phyloP scores from a whole-genome alignment of 106 monocot species.

The Dactylorhiza incarnata region DNA sequence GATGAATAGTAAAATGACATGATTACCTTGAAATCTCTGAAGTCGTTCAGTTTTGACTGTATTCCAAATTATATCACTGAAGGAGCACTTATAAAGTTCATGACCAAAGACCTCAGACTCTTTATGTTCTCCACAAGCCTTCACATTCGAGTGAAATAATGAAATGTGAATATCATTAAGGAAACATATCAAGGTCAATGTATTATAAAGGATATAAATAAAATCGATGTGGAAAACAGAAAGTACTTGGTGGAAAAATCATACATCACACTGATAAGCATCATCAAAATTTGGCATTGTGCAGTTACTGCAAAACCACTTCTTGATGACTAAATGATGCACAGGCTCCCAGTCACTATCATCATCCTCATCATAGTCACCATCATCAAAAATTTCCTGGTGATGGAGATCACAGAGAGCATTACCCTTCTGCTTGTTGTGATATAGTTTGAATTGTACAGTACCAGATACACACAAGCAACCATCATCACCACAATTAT shows the following conservation, averaged over 20 bases:
- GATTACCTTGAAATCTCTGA: conserved; percentile 8
- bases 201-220: not conserved
- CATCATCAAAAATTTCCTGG: conserved; percentile 41
- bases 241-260: not conserved
- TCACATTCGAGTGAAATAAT: conserved; percentile 8
- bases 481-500: conserved; percentile 12
- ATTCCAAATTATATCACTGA: conserved; percentile 6
- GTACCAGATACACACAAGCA: conserved; percentile 7
- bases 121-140: conserved; percentile 75
- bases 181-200: not conserved
- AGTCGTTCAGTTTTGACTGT: not conserved
- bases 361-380: conserved; percentile 64
- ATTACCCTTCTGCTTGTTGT: conserved; percentile 16
- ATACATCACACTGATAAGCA: conserved; percentile 53
- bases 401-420: conserved; percentile 45
- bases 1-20: not conserved
- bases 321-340: conserved; percentile 38
- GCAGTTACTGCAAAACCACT: conserved; percentile 83
- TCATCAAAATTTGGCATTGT: conserved; percentile 71
- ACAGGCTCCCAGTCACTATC: conserved; percentile 86
- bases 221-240: not conserved
- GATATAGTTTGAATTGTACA: conserved; percentile 4
- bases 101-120: conserved; percentile 34
- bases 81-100: not conserved
- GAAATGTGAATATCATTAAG: conserved; percentile 2